Base-by-base conservation (phyloP, 2,329 filamentous ascomycete genomes). In the Penicillium frequentans region DNA sequence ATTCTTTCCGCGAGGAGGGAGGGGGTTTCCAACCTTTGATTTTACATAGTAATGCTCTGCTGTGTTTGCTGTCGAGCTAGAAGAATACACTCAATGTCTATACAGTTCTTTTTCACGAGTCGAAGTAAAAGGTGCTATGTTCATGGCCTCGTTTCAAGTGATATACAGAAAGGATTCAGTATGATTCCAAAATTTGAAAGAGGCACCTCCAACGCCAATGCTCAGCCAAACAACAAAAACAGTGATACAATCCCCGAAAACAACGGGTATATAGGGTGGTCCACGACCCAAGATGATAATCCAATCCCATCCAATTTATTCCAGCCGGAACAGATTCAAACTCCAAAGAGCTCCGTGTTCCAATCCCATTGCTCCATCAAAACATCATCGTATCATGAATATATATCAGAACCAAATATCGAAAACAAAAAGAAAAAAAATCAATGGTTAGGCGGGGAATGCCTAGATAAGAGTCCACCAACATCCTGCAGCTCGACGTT, bases 401-500 rank as follows among this genome's bases (percentile, higher is more conserved):
- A 19, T 39, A 39, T 39, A 39, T 39, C 16, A 39, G 8, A 39
- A 10, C n/a, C 16, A 19, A 39, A 33, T 16, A 42, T 23, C 19
- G 23, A 42, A 23, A 21, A 23, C 19, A 31, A 5, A 31, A 31
- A 21, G 14, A 13, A 23, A 19, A 21, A 31, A n/a, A 31, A 11
- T 52, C 49, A 52, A 33, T 10, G 39, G 8, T 14, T 11, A 35
- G 50, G 42, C 10, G 27, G 33, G n/a, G 50, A 47, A 19, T 29
- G 21, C 19, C 31, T 16, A 5, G 27, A 21, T 21, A 80, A 63
- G 5, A 79, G 64, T 1, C 78, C 77, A 1, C 78, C 77, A 3
- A 79, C 73, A 66, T 80, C 77, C 52, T 77, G 76, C 13, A 80
- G 65, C 47, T 74, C 63, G 24, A 73, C 56, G 54, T 71, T 58